Percentiles rank a stretch among this genome's conserved stretches.
Evolutionary conservation across 2,329 filamentous ascomycete species (phyloP).

Genomic region (Gliomastix tumulicola): DNA sequence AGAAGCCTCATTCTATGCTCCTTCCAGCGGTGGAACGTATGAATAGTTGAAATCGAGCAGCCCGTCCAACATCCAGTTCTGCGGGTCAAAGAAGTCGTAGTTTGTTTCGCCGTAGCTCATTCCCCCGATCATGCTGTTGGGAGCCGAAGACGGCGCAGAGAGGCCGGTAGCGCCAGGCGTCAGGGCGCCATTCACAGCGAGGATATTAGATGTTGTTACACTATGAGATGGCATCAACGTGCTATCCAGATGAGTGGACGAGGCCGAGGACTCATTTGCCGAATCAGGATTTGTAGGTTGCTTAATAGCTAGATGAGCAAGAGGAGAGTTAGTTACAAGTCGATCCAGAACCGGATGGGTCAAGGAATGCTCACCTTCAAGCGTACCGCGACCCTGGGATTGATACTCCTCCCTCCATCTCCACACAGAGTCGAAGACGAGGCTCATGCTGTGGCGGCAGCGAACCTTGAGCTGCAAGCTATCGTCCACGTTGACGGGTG

Average conservation of each 20-base stretch:
- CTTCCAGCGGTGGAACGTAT: constrained; percentile 48
- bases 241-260: constrained; percentile 57
- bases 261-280: constrained; percentile 63
- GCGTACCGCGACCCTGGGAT: constrained; percentile 59
- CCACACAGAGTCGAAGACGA: constrained; percentile 81
- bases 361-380: constrained; percentile 56
- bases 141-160: constrained; percentile 25
- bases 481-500: constrained; percentile 53
- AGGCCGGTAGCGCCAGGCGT: constrained; percentile 44
- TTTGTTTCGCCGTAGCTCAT: constrained; percentile 56
- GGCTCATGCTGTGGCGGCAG: constrained; percentile 77
- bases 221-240: constrained; percentile 42
- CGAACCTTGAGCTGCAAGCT: constrained; percentile 75
- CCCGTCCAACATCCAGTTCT: constrained; percentile 91
- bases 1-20: no score
- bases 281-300: constrained; percentile 83
- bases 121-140: constrained; percentile 39
- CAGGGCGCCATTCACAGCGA: constrained; percentile 42
- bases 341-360: no score
- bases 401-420: constrained; percentile 77
- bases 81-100: constrained; percentile 85
- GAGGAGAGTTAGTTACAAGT: no score
- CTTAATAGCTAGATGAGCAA: constrained; percentile 62
- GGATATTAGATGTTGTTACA: constrained; percentile 34
- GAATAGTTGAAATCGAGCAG: constrained; percentile 73